Evolutionary conservation across 805 yeast species (phyloP).

Genomic region (Wickerhamiella sorbophila): DNA sequence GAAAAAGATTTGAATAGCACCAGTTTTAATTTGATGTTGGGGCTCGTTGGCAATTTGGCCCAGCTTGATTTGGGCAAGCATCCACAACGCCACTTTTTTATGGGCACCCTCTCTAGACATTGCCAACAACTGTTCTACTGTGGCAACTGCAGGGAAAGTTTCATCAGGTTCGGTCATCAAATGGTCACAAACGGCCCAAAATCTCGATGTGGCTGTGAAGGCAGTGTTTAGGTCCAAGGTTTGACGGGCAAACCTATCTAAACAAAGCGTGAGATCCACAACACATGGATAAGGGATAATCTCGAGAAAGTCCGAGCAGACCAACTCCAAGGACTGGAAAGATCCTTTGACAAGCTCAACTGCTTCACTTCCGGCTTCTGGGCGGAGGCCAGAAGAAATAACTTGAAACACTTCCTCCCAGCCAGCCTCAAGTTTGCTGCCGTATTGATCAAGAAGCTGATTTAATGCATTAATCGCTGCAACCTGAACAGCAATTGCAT

Average conservation of each 20-base stretch:
- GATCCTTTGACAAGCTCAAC: conserved; percentile 42
- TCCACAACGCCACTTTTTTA: conserved; percentile 37
- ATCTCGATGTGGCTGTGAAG: conserved; percentile 79
- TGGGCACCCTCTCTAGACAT: conserved; percentile 12
- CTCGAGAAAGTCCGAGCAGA: conserved; percentile 72
- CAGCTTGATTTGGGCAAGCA: conserved; percentile 46
- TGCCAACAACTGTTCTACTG: conserved; percentile 18
- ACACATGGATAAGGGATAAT: conserved; percentile 55
- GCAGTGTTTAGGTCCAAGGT: conserved; percentile 67
- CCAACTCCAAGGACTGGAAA: conserved; percentile 68
- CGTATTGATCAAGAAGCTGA: conserved; percentile 65
- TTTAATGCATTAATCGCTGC: conserved; percentile 49
- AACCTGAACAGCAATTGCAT: conserved; percentile 51
- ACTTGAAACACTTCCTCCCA: conserved; percentile 66
- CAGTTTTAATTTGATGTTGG: conserved; percentile 74
- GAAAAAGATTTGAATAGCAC: conserved; percentile 79
- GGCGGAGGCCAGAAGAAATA: conserved; percentile 23
- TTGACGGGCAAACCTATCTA: conserved; percentile 61
- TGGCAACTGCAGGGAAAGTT: conserved; percentile 1
- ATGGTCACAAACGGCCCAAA: conserved; percentile 83
- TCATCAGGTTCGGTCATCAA: conserved; percentile 24
- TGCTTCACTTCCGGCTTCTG: neutral
- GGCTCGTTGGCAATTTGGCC: conserved; percentile 49
- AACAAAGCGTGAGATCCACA: conserved; percentile 51
- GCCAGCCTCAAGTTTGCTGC: conserved; percentile 41